Percentiles rank a stretch among this genome's conserved stretches.
phyloP scores from a whole-genome alignment of 257 asterid genomes.

The Solanum chiquidenum region DNA sequence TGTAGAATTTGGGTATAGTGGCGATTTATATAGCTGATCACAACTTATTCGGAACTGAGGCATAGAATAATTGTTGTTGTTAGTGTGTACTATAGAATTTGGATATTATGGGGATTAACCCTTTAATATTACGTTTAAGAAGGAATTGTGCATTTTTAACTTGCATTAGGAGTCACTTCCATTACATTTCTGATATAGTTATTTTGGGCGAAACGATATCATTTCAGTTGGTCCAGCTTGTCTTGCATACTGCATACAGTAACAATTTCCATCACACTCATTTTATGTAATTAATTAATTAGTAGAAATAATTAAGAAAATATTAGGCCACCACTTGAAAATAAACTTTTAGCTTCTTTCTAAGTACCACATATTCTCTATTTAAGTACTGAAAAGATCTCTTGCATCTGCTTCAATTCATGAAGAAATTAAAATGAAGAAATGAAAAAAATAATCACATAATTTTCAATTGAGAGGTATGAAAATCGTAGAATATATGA shows the following conservation, averaged over 20 bases:
- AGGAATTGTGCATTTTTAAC: not conserved
- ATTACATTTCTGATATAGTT: not conserved
- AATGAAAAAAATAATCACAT: not conserved
- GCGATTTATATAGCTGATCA: too few relatives aligned
- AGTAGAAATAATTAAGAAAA: not conserved
- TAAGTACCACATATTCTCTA: constrained; percentile 55
- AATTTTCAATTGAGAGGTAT: too few relatives aligned
- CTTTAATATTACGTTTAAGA: not conserved
- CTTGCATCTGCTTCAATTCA: constrained; percentile 43
- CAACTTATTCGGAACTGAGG: too few relatives aligned
- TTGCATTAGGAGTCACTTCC: not conserved
- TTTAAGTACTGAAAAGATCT: constrained; percentile 57
- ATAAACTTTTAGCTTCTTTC: constrained; percentile 58
- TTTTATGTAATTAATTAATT: not conserved
- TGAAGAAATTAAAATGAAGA: not conserved
- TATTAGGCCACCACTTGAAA: constrained; percentile 39
- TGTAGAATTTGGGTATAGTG: too few relatives aligned
- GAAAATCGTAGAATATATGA: too few relatives aligned
- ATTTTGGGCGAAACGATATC: constrained; percentile 33
- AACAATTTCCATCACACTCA: too few relatives aligned
- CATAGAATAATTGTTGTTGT: too few relatives aligned
- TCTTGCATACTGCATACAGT: constrained; percentile 29
- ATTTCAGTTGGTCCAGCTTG: constrained; percentile 49
- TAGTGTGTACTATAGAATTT: too few relatives aligned
- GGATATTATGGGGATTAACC: not conserved